Evolutionary conservation across 495 filamentous ascomycete species (phyloP), one percentile per base, ranked within the genome.

Genomic region (Penicillium herquei): DNA sequence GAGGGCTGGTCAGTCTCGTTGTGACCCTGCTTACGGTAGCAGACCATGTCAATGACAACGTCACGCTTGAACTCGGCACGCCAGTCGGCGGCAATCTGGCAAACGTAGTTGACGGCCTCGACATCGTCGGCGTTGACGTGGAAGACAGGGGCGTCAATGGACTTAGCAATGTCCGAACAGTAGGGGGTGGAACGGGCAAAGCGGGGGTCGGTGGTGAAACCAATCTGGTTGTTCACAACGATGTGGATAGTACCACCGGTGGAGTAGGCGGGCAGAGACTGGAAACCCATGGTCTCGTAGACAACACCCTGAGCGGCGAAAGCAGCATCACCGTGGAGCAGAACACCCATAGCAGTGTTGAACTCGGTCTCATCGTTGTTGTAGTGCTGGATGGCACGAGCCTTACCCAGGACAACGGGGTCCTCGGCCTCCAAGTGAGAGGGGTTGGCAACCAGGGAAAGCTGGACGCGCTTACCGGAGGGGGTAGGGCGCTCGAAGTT

Each of bases 1-100:
- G 92, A 96, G 14, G 94, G 94, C 78, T 98, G 94, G 66, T 98
- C 94, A 12, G 94, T 98, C 80, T 98, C 94, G 77, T 98, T 98
- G 85, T 98, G 94, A 50, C 94, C 94, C 74, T 96, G 86, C 78
- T 98, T 98, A 62, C 94, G 87, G 81, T 98, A 98, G 84, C 94
- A 98, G 65, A 98, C 90, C 56, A 98, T 86, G 74, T 98, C 94
- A 69, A 98, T 89, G 61, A 98, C 92, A 52, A 97, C 92, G 67
- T 98, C 94, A 63, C 87, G 86, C 80, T 94, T 96, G 83, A 96
- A 98, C 77, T 96, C 85, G 49, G 94, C 94, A 62, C 94, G 91
- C 90, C 92, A 98, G 70, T 98, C 94, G 35, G 94, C 87, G 56
- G 94, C 94, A 42, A 97, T 70, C 75, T 97, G 93, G 79, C 92